A percentile compares a stretch with the other conserved stretches of the same genome.
phyloP scores from a whole-genome alignment of 2,329 filamentous ascomycete species.

The Verticillium zaregamsianum region DNA sequence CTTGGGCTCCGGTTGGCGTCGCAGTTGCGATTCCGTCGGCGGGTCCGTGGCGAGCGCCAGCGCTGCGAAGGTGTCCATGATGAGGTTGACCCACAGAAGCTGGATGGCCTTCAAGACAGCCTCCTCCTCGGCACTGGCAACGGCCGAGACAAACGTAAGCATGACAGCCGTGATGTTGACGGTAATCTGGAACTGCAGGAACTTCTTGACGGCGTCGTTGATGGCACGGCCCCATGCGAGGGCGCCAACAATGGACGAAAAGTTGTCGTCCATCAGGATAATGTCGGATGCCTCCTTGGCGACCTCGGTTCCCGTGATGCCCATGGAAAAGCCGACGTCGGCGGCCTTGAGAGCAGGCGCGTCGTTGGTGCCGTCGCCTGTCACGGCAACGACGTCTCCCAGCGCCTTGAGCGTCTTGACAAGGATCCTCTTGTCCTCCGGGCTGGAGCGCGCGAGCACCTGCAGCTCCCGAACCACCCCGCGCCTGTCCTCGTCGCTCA shows the following conservation, averaged over 20 bases:
- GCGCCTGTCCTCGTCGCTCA: conserved; percentile 44
- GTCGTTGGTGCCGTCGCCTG: conserved; percentile 64
- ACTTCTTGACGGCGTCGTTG: conserved; percentile 62
- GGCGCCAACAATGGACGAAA: conserved; percentile 57
- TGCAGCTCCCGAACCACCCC: conserved; percentile 45
- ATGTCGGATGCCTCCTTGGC: conserved; percentile 60
- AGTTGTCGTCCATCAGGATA: conserved; percentile 60
- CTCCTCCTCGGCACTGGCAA: conserved; percentile 56
- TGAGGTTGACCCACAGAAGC: conserved; percentile 78
- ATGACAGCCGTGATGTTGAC: conserved; percentile 79
- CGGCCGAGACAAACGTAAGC: conserved; percentile 73
- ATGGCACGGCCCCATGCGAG: conserved; percentile 60
- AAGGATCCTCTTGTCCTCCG: conserved; percentile 64
- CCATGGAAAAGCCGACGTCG: conserved; percentile 68
- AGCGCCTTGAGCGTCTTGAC: conserved; percentile 61
- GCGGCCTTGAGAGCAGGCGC: conserved; percentile 62
- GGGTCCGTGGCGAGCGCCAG: conserved; percentile 72
- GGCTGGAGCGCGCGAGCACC: conserved; percentile 64
- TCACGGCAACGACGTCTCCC: conserved; percentile 63
- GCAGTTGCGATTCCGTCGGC: conserved; percentile 63
- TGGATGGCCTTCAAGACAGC: conserved; percentile 77
- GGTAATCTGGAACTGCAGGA: conserved; percentile 61
- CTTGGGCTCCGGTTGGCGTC: conserved; percentile 71
- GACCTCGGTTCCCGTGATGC: conserved; percentile 61
- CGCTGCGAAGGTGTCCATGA: conserved; percentile 81